Base-by-base conservation (phyloP, 2,329 filamentous ascomycete species). In the Fusarium equiseti region DNA sequence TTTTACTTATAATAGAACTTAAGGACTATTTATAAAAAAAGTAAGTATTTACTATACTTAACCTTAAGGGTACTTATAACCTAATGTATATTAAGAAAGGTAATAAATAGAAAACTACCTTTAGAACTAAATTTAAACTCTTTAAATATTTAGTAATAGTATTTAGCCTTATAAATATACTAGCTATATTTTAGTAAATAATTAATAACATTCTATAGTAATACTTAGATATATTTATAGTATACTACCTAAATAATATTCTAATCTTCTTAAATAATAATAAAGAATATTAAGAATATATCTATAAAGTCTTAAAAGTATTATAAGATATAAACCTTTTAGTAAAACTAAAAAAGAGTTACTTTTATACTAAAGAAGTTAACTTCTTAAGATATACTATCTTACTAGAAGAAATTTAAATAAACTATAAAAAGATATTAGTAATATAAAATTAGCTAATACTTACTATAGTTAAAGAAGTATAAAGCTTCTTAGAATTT, bases 211-310 rank as follows among this genome's bases (percentile, higher is more conserved):
- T 68, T 12, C n/a, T 75, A 38, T 18, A 16, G 18, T 38, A 71
- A 46, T 65, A 73, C 20, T 20, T 73, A 6, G 50, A 68, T 54
- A 57, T 70, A n/a, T 71, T 66, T 68, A 52, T 73, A 55, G 44
- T 70, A 43, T 62, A 50, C 31, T 74, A 74, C 35, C 46, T 74
- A 40, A 27, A 73, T 66, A 50, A 73, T 59, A 74, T 73, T 26
- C 27, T 75, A 26, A 71, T 75, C 56, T 72, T 72, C 54, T 71
- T 51, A 42, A 31, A 73, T 18, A 69, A 27, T 18, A 29, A 68
- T 38, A 26, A 70, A 70, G 29, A 70, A 64, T 59, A 72, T 57
- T 48, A 31, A 46, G 26, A 71, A 71, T 61, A 71, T 50, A 48
- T 70, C 7, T 60, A 70, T 52, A 58, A 62, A 20, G 57, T 70